These are phyloP conservation scores for Diplogelasinospora grovesii DNA, from an alignment of 495 filamentous ascomycete species.

Conservation along the genomic window DNA sequence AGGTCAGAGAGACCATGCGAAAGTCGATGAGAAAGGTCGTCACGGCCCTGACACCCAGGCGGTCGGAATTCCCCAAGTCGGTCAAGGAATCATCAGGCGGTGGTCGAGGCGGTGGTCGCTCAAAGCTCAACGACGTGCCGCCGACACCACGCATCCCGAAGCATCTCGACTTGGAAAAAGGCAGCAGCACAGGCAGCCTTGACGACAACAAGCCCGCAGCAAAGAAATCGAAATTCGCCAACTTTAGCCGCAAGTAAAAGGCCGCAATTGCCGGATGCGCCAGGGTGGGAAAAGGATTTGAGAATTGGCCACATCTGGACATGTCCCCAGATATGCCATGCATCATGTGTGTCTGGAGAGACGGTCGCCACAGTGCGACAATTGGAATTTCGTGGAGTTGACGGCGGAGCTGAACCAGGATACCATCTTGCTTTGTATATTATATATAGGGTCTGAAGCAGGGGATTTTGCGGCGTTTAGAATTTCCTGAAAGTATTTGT, in stretches of 20 bases:
- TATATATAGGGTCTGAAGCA: constrained; percentile 19
- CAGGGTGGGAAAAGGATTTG: background rate
- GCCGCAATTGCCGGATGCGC: background rate
- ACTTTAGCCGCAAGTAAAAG: constrained; percentile 26
- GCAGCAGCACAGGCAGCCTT: constrained; percentile 11
- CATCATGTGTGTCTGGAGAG: too few species aligned
- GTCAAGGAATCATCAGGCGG: constrained; percentile 33
- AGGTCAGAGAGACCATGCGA: constrained; percentile 44
- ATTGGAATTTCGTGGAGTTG: too few species aligned
- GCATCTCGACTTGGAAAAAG: constrained; percentile 45
- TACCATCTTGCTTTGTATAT: constrained; percentile 19
- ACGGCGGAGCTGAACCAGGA: constrained; percentile 9
- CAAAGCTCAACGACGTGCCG: constrained; percentile 44
- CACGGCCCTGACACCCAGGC: constrained; percentile 46
- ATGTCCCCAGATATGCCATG: too few species aligned
- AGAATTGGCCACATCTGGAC: too few species aligned
- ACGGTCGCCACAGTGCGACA: too few species aligned
- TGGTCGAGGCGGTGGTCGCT: constrained; percentile 17
- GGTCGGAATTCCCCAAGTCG: constrained; percentile 48
- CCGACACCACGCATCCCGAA: constrained; percentile 41
- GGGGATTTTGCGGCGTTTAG: constrained; percentile 33
- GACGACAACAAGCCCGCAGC: constrained; percentile 13
- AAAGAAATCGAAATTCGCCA: constrained; percentile 33
- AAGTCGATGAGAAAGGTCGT: constrained; percentile 47
- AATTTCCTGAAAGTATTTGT: constrained; percentile 62